Evolutionary conservation across 2,329 filamentous ascomycete genomes (phyloP).

Genomic region (Blastomyces emzantsi): DNA sequence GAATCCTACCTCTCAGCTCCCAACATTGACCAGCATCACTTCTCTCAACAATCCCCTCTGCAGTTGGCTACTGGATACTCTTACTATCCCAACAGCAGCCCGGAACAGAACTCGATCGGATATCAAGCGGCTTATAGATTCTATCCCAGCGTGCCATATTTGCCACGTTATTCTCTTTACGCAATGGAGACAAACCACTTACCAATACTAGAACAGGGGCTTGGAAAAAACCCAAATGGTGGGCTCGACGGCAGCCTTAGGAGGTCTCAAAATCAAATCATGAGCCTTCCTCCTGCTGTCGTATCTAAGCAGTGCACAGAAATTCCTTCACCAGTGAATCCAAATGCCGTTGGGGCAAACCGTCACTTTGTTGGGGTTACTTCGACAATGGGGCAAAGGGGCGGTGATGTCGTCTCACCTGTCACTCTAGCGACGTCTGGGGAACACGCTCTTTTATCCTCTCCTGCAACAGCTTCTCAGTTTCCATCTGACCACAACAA

Average conservation of each 20-base stretch:
- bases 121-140: not conserved
- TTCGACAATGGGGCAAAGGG: not conserved
- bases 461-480: conserved; percentile 7
- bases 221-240: not conserved
- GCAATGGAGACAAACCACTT: not conserved
- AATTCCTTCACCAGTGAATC: not conserved
- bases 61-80: not conserved
- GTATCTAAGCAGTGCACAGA: not conserved
- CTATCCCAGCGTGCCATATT: not conserved
- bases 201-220: not conserved
- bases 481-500: conserved; percentile 3
- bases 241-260: not conserved
- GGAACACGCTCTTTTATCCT: conserved; percentile 5
- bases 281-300: not conserved
- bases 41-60: not conserved
- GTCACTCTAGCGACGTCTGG: not conserved
- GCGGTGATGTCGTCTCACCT: not conserved
- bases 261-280: not conserved
- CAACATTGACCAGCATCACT: not conserved
- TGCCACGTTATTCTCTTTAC: not conserved
- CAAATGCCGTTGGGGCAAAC: not conserved
- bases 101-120: not conserved
- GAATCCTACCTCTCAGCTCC: not conserved
- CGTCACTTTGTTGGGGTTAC: conserved; percentile 5
- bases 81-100: not conserved